Base-by-base conservation (phyloP, 2,329 filamentous ascomycete species). In the Cladosporium phlei region DNA sequence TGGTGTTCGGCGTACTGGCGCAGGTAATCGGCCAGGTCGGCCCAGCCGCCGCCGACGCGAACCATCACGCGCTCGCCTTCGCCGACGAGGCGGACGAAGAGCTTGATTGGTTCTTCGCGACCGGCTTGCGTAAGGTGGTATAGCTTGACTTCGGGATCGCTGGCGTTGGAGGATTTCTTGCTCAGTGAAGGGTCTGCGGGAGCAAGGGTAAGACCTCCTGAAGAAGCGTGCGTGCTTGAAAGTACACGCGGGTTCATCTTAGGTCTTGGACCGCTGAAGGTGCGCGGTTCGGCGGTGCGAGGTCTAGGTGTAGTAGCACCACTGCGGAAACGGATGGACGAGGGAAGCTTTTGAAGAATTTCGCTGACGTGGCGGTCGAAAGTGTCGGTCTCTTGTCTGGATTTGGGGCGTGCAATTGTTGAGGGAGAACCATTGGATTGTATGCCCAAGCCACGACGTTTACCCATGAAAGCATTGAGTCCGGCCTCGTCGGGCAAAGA, bases 1-100 rank as follows among this genome's bases (percentile, higher is more conserved):
- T 98, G 93, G 62, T 98, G 93, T 49, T 83, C 82, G 6, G 89
- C 90, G 59, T 96, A 98, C 65, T 95, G 88, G 57, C 89, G 85
- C 32, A 98, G 75, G 61, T 96, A 98, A 66, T 97, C 93, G 28
- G 86, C 91, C 16, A 98, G 73, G 66, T 98, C 93, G 11, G 90
- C 89, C 93, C 93, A 98, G n/a, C 93, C 93, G 49, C 93, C 93
- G 10, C 93, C 93, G 10, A 98, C 91, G 27, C 93, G 86, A 6
- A 98, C 93, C 93, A 98, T 97, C 51, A 97, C 89, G 42, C 93
- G 82, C 66, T 97, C 89, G 12, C 87, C 88, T 64, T 95, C 89
- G 39, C 93, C 93, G 2, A 98, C 90, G 2, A 89, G 83, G 12
- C 93, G 85, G 43, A 98, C 90, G 60, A 94, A 95, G 4, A 98